Evolutionary conservation across 345 rosid genomes (phyloP).

Genomic region (Murraya koenigii): DNA sequence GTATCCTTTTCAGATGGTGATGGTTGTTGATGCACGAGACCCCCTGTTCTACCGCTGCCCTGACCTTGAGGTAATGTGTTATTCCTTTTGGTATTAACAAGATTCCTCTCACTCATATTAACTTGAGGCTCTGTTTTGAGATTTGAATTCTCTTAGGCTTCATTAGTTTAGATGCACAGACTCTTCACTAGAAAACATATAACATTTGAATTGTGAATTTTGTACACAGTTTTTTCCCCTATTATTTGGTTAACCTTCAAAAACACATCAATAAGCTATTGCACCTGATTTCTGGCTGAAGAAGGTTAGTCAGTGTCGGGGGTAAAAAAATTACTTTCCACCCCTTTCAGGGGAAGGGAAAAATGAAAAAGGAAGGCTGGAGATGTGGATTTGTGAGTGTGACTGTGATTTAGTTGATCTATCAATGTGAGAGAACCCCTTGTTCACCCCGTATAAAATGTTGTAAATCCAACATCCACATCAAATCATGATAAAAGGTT

Average conservation of each 20-base stretch:
- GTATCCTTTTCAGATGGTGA: conserved; percentile 62
- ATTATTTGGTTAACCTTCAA: not conserved
- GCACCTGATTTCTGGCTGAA: not conserved
- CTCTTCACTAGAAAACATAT: not conserved
- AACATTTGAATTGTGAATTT: not conserved
- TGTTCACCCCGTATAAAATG: not conserved
- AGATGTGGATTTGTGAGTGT: not conserved
- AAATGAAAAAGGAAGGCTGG: not conserved
- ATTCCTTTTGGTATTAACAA: not conserved
- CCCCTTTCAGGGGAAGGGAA: not conserved
- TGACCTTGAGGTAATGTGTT: conserved; percentile 78
- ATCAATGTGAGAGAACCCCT: no score
- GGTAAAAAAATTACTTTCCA: not conserved
- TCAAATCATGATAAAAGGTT: not conserved
- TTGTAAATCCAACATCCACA: not conserved
- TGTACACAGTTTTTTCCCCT: not conserved
- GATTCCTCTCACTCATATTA: not conserved
- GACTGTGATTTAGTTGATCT: not conserved
- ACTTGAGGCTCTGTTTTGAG: not conserved
- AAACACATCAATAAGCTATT: not conserved
- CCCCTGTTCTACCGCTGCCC: conserved; percentile 89
- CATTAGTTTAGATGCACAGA: not conserved
- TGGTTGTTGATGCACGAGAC: conserved; percentile 97
- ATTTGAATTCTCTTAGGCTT: not conserved
- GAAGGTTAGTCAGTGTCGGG: not conserved